Percentiles rank a stretch among this genome's conserved stretches.
phyloP scores from a whole-genome alignment of 352 stramenopile genomes.

The Pythium rhizo-oryzae region DNA sequence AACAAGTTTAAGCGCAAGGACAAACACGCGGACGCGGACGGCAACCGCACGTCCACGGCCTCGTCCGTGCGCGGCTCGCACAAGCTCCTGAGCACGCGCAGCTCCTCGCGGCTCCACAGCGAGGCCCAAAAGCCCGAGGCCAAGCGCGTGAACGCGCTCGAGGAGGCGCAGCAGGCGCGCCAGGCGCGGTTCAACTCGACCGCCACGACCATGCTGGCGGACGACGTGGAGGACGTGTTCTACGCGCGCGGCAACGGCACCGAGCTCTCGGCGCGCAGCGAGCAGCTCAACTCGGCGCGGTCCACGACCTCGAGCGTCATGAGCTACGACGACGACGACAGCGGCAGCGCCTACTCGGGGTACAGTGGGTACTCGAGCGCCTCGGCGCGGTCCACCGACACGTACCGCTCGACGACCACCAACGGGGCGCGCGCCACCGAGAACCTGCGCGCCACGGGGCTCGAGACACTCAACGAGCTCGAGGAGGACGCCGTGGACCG shows the following conservation, averaged over 20 bases:
- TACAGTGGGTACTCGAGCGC: slow-evolving; percentile 20
- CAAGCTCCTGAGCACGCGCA: slow-evolving; percentile 38
- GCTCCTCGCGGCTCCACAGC: slow-evolving; percentile 9
- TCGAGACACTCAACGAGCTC: slow-evolving; percentile 65
- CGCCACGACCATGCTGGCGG: slow-evolving; percentile 42
- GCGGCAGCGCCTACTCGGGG: slow-evolving; percentile 10
- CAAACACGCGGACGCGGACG: slow-evolving; percentile 42
- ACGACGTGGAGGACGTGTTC: slow-evolving; percentile 77
- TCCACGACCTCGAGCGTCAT: slow-evolving; percentile 27
- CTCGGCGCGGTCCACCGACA: slow-evolving; percentile 35
- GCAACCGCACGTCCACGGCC: background rate
- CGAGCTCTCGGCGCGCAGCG: slow-evolving; percentile 21
- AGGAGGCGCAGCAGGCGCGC: slow-evolving; percentile 24
- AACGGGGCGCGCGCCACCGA: slow-evolving; percentile 32
- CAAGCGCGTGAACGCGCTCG: slow-evolving; percentile 21
- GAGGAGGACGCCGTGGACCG: slow-evolving; percentile 39
- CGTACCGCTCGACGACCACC: slow-evolving; percentile 58
- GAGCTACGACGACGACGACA: slow-evolving; percentile 34
- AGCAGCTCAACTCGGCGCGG: slow-evolving; percentile 22
- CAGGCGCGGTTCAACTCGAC: slow-evolving; percentile 29
- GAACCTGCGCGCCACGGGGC: slow-evolving; percentile 45
- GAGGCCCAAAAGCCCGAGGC: slow-evolving; percentile 25
- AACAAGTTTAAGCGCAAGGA: slow-evolving; percentile 65
- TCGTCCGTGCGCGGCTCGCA: slow-evolving; percentile 36
- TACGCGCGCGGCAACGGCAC: slow-evolving; percentile 37